Percentiles rank a stretch among this genome's conserved stretches.
phyloP scores from a whole-genome alignment of 139 green algal species.

The Auxenochlorella pyrenoidosa region DNA sequence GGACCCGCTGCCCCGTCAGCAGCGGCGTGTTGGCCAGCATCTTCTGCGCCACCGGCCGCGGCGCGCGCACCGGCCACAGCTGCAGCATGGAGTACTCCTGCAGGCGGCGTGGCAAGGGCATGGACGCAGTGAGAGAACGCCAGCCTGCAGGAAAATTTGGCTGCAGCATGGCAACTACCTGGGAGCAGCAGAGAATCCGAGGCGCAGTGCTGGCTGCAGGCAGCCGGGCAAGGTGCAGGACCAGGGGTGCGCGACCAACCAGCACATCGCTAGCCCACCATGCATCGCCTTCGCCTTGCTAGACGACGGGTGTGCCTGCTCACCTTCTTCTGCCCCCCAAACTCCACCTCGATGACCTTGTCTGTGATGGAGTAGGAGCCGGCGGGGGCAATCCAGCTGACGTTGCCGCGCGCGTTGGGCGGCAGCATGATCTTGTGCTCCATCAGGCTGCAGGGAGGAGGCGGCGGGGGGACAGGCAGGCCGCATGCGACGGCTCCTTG shows the following conservation, averaged over 20 bases:
- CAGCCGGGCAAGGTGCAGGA: too few species aligned
- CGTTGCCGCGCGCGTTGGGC: constrained; percentile 82
- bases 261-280: too few species aligned
- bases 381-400: constrained; percentile 92
- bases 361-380: constrained; percentile 93
- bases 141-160: background rate
- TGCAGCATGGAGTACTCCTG: constrained; percentile 97
- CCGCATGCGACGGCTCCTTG: too few species aligned
- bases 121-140: too few species aligned
- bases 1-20: constrained; percentile 97
- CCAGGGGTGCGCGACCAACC: too few species aligned
- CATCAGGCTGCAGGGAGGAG: constrained; percentile 66
- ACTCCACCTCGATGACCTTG: constrained; percentile 98
- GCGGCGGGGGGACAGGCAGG: too few species aligned
- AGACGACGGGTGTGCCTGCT: too few species aligned
- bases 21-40: constrained; percentile 96
- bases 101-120: background rate
- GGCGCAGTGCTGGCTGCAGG: too few species aligned
- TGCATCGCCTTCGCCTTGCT: too few species aligned
- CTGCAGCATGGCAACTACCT: background rate
- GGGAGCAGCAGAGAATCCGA: too few species aligned
- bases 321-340: constrained; percentile 92
- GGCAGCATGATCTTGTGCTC: constrained; percentile 95
- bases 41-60: constrained; percentile 94
- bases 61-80: constrained; percentile 95